Percentiles rank a stretch among this genome's conserved stretches.
Evolutionary conservation across 257 asterid species (phyloP).

Genomic region (Ocimum tenuiflorum): DNA sequence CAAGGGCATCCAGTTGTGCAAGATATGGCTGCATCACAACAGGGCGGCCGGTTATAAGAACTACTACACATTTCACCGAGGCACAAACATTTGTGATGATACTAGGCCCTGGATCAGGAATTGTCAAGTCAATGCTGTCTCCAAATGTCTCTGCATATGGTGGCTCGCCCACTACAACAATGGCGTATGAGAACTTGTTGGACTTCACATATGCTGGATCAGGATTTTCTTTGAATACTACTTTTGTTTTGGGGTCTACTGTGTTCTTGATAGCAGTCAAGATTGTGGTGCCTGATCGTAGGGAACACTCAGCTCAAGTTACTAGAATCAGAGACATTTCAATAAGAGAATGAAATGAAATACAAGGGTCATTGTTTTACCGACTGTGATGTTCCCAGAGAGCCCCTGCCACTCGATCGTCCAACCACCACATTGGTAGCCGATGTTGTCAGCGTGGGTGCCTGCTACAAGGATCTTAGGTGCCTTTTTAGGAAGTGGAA

Average conservation of each 20-base stretch:
- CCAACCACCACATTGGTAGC: slow-evolving; percentile 55
- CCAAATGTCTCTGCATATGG: slow-evolving; percentile 46
- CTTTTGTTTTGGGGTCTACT: slow-evolving; percentile 31
- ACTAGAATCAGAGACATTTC: background rate
- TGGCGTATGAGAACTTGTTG: slow-evolving; percentile 34
- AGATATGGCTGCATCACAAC: slow-evolving; percentile 40
- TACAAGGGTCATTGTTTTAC: slow-evolving; percentile 14
- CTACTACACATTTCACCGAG: slow-evolving; percentile 30
- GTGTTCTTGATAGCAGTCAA: slow-evolving; percentile 30
- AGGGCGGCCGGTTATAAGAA: slow-evolving; percentile 42
- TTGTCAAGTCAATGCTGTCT: slow-evolving; percentile 34
- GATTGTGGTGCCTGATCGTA: slow-evolving; percentile 36
- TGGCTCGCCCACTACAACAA: slow-evolving; percentile 45
- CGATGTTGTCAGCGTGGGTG: slow-evolving; percentile 38
- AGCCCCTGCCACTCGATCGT: slow-evolving; percentile 49
- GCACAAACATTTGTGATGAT: slow-evolving; percentile 32
- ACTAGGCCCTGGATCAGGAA: slow-evolving; percentile 31
- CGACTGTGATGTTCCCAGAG: slow-evolving; percentile 39
- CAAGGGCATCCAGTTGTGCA: slow-evolving; percentile 30
- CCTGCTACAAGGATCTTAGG: slow-evolving; percentile 44
- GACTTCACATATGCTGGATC: slow-evolving; percentile 19
- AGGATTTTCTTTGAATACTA: slow-evolving; percentile 32
- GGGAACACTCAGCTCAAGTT: background rate
- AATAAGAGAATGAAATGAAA: background rate
- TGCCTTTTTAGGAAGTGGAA: slow-evolving; percentile 42